Percentiles rank a stretch among this genome's conserved stretches.
phyloP scores from a whole-genome alignment of 2,329 filamentous ascomycete genomes.

The Fusarium marasasianum region DNA sequence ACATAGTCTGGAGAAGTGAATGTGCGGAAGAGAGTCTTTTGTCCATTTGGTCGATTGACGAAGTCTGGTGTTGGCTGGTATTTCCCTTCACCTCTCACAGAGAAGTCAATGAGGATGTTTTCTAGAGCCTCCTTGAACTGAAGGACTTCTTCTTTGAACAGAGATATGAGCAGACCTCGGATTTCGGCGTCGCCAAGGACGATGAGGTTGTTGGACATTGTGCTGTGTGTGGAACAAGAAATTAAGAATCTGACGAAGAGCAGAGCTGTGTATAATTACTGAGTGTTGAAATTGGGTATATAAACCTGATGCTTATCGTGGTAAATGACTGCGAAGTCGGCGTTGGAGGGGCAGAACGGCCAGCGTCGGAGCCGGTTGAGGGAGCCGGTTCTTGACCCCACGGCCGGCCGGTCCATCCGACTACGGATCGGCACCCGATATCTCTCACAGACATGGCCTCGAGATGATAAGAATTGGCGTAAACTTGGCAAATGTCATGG shows the following conservation, averaged over 20 bases:
- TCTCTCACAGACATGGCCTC: too few relatives aligned
- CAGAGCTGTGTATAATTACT: neutral
- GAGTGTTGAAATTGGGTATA: neutral
- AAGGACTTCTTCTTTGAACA: constrained; percentile 20
- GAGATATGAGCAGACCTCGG: constrained; percentile 25
- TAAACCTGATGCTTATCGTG: neutral
- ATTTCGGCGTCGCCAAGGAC: constrained; percentile 31
- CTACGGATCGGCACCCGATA: neutral
- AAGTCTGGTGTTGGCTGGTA: constrained; percentile 35
- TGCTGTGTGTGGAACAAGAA: neutral
- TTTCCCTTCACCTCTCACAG: constrained; percentile 21
- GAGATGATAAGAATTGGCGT: neutral
- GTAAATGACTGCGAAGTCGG: neutral
- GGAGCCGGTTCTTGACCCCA: neutral
- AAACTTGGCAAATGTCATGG: accelerated
- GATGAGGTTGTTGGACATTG: neutral
- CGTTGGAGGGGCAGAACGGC: neutral
- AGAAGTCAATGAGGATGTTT: constrained; percentile 25
- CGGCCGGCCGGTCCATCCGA: neutral
- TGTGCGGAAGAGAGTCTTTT: constrained; percentile 39
- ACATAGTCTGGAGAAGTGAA: constrained; percentile 33
- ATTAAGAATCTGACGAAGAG: neutral
- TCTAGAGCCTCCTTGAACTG: constrained; percentile 16
- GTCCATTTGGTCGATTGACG: constrained; percentile 35
- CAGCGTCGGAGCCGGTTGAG: neutral